These are phyloP conservation scores for Fusarium scirpi DNA, from an alignment of 2,329 filamentous ascomycete genomes.

Conservation along the genomic window DNA sequence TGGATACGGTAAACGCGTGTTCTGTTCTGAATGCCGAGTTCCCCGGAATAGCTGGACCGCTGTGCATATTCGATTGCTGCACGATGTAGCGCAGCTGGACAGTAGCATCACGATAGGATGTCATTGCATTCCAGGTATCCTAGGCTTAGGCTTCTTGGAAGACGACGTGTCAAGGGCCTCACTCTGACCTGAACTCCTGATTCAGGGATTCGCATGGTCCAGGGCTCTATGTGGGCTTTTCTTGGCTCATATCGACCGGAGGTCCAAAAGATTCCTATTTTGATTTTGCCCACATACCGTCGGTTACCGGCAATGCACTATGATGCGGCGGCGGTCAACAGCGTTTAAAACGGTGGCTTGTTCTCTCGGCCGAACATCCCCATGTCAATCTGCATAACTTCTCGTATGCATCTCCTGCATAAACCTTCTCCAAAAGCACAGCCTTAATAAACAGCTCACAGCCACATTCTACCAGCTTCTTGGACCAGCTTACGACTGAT, in stretches of 20 bases:
- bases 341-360: constrained; percentile 14
- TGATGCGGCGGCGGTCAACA: neutral
- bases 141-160: constrained; percentile 17
- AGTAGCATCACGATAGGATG: constrained; percentile 11
- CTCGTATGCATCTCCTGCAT: neutral
- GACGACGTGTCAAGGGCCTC: constrained; percentile 12
- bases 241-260: constrained; percentile 2
- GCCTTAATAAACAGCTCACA: constrained; percentile 13
- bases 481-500: constrained; percentile 6
- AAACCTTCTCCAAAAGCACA: constrained; percentile 1
- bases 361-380: neutral
- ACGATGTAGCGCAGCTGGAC: neutral
- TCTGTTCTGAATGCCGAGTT: constrained; percentile 9
- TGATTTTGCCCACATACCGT: constrained; percentile 1
- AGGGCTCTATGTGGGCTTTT: neutral
- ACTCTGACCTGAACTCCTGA: constrained; percentile 11
- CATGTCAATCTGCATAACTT: neutral
- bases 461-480: constrained; percentile 15
- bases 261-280: neutral
- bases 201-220: constrained; percentile 13
- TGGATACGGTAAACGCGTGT: constrained; percentile 7
- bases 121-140: constrained; percentile 17
- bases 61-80: neutral
- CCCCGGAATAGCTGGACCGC: constrained; percentile 17
- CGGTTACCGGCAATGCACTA: neutral